These are phyloP conservation scores for Setaria viridis DNA, from an alignment of 202 grass and related monocot genomes.

Conservation along the genomic window DNA sequence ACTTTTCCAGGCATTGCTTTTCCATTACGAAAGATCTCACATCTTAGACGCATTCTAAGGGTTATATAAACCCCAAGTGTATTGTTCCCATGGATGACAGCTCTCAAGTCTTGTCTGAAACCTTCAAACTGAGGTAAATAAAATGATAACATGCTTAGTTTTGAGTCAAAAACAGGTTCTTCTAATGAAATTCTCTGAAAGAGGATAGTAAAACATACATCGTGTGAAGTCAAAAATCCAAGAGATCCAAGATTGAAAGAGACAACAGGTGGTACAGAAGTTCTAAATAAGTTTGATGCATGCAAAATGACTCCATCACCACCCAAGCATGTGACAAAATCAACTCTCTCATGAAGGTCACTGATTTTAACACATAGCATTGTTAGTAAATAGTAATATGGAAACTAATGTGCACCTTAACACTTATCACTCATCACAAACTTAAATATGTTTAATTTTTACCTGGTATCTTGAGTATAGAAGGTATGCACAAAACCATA, in stretches of 20 bases:
- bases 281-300: slow-evolving; percentile 94
- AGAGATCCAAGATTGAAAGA: slow-evolving; percentile 99
- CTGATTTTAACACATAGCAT: slow-evolving; percentile 53
- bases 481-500: slow-evolving; percentile 99
- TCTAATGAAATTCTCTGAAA: slow-evolving; percentile 33
- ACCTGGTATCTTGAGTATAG: slow-evolving; percentile 98
- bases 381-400: slow-evolving; percentile 52
- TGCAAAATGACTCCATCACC: slow-evolving; percentile 99
- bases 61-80: slow-evolving; percentile 97
- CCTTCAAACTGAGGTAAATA: slow-evolving; percentile 76
- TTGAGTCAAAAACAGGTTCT: slow-evolving; percentile 34
- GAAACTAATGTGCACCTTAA: slow-evolving; percentile 24
- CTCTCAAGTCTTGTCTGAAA: slow-evolving; percentile 87
- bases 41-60: slow-evolving; percentile 93
- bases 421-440: slow-evolving; percentile 27
- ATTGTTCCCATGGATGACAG: slow-evolving; percentile 97
- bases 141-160: slow-evolving; percentile 50
- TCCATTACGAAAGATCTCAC: slow-evolving; percentile 94
- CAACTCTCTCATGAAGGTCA: slow-evolving; percentile 97
- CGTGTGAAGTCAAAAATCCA: slow-evolving; percentile 97
- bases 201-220: slow-evolving; percentile 56
- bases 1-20: slow-evolving; percentile 95
- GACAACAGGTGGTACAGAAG: slow-evolving; percentile 91
- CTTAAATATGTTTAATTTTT: slow-evolving; percentile 43
- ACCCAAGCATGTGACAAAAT: slow-evolving; percentile 98